Percentiles rank a stretch among this genome's conserved stretches.
Evolutionary conservation across 2,329 filamentous ascomycete genomes (phyloP).

Genomic region (Microdochium paspali): DNA sequence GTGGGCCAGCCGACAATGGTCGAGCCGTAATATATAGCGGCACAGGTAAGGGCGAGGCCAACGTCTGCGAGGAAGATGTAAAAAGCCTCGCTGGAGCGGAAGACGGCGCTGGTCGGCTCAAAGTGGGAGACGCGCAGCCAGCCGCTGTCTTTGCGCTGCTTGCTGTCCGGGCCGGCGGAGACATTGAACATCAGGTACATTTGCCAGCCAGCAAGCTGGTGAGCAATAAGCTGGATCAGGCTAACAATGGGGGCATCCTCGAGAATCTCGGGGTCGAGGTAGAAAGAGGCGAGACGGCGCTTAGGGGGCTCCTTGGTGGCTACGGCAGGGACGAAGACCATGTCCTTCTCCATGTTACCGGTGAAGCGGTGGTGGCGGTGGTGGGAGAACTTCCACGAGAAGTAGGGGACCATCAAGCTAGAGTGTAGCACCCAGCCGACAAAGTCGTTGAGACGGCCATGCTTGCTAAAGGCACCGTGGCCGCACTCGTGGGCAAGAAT

Average conservation of each 20-base stretch:
- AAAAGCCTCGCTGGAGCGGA: conserved; percentile 44
- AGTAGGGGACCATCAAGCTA: conserved; percentile 58
- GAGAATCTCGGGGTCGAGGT: conserved; percentile 40
- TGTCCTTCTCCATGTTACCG: conserved; percentile 59
- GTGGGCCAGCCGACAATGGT: conserved; percentile 46
- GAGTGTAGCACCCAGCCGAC: conserved; percentile 59
- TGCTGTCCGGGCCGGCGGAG: conserved; percentile 35
- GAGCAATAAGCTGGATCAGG: conserved; percentile 42
- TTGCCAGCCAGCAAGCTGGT: conserved; percentile 58
- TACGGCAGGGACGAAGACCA: conserved; percentile 50
- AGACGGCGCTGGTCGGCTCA: conserved; percentile 51
- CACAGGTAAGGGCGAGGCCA: conserved; percentile 42
- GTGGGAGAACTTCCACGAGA: conserved; percentile 65
- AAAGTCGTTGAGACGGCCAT: conserved; percentile 46
- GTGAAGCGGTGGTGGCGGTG: conserved; percentile 60
- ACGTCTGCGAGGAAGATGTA: conserved; percentile 51
- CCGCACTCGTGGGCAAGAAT: conserved; percentile 64
- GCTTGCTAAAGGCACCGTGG: conserved; percentile 56
- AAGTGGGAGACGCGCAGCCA: conserved; percentile 47
- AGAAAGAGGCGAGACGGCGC: conserved; percentile 18
- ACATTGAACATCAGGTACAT: conserved; percentile 53
- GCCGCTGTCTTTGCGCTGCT: conserved; percentile 29
- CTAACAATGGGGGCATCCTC: conserved; percentile 55
- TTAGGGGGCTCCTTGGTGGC: conserved; percentile 23
- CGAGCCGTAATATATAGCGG: conserved; percentile 40